Conservation (phyloP, 768 basidiomycete genomes). For the Coprinellus micaceus region DNA sequence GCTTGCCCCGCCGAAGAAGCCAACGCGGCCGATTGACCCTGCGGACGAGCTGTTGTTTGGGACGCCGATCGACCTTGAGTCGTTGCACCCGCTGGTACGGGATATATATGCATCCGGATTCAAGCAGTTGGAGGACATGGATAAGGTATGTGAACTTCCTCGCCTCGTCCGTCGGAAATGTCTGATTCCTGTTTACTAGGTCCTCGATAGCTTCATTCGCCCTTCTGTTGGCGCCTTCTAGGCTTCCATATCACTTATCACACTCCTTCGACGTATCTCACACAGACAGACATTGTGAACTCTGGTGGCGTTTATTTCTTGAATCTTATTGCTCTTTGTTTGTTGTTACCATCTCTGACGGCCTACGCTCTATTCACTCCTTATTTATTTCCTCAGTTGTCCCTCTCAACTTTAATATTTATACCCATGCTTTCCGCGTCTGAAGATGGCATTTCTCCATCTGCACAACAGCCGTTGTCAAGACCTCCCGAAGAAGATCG, state of each 20-base stretch:
- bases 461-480: neutral
- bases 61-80: constrained; percentile 51
- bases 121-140: constrained; percentile 75
- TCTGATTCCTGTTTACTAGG: constrained; percentile 12
- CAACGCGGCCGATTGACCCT: constrained; percentile 44
- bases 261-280: too few relatives aligned
- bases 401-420: neutral
- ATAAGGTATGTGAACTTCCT: constrained; percentile 49
- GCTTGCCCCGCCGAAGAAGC: constrained; percentile 30
- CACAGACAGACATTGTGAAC: neutral
- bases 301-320: neutral
- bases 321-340: neutral
- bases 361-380: neutral
- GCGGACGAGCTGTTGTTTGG: constrained; percentile 77
- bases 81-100: constrained; percentile 66
- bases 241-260: neutral
- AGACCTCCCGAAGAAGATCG: neutral
- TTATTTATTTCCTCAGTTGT: neutral
- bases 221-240: constrained; percentile 31
- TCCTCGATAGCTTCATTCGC: constrained; percentile 29
- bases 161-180: neutral
- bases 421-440: neutral
- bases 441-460: too few relatives aligned
- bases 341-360: neutral
- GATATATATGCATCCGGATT: constrained; percentile 71